Evolutionary conservation across 2,329 filamentous ascomycete species (phyloP).

Genomic region (Talaromyces atroroseus): DNA sequence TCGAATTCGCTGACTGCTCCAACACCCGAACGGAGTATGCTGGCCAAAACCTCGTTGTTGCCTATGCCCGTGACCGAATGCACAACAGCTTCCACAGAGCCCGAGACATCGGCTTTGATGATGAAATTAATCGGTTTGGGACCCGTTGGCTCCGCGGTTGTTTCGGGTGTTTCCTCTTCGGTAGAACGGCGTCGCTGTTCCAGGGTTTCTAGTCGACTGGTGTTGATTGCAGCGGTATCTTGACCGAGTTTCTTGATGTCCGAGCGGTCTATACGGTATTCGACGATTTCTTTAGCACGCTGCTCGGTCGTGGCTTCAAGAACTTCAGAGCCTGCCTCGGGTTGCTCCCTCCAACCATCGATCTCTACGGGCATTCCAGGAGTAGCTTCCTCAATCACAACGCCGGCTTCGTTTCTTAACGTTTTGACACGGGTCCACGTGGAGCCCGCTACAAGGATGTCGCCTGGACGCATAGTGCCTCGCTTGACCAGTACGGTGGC

Average conservation of each 20-base stretch:
- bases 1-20: conserved; percentile 81
- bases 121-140: conserved; percentile 68
- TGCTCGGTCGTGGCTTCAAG: conserved; percentile 76
- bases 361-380: conserved; percentile 90
- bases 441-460: conserved; percentile 79
- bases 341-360: conserved; percentile 88
- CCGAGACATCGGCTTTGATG: conserved; percentile 87
- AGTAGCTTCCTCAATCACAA: conserved; percentile 63
- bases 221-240: conserved; percentile 74
- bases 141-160: conserved; percentile 41
- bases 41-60: conserved; percentile 74
- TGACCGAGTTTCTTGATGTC: conserved; percentile 61
- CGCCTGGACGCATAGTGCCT: conserved; percentile 74
- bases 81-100: conserved; percentile 85
- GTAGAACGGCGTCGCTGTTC: conserved; percentile 40
- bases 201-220: conserved; percentile 57
- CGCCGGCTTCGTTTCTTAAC: conserved; percentile 78
- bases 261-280: conserved; percentile 66
- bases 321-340: conserved; percentile 78
- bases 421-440: conserved; percentile 83
- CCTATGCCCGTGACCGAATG: conserved; percentile 72
- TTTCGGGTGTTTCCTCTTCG: conserved; percentile 27
- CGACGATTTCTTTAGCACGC: conserved; percentile 70
- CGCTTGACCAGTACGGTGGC: conserved; percentile 85
- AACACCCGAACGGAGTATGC: conserved; percentile 69